Percentiles rank a stretch among this genome's conserved stretches.
Evolutionary conservation across 306 rosid species (phyloP).

Genomic region (Medicago truncatula): DNA sequence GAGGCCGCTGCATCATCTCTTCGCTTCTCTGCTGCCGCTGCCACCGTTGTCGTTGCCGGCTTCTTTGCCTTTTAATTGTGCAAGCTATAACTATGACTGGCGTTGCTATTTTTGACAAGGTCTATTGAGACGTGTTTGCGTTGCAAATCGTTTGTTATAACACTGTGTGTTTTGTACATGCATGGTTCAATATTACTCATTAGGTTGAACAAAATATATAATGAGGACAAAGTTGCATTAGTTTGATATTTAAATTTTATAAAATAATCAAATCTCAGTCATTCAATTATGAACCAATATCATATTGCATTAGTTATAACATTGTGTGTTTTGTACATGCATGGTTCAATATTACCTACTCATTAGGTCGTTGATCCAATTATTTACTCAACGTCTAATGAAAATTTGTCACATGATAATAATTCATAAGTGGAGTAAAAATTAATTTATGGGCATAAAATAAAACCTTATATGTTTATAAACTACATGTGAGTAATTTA

Average conservation of each 20-base stretch:
- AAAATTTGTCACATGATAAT: too few species aligned
- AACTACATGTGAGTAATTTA: too few species aligned
- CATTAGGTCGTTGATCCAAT: slow-evolving; percentile 4
- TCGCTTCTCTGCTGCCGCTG: neutral
- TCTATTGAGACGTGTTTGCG: neutral
- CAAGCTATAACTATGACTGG: neutral
- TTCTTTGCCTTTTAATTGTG: slow-evolving; percentile 46
- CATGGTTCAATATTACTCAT: slow-evolving; percentile 9
- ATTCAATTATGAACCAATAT: too few species aligned
- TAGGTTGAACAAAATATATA: slow-evolving; percentile 5
- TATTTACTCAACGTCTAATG: neutral
- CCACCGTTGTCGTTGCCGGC: neutral
- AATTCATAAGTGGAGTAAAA: too few species aligned
- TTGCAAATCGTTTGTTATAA: neutral
- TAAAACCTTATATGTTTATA: too few species aligned
- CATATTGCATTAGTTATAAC: neutral
- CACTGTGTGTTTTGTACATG: neutral
- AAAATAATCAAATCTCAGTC: neutral
- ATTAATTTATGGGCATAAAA: too few species aligned
- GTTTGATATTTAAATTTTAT: neutral
- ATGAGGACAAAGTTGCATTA: neutral
- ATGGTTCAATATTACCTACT: slow-evolving; percentile 15
- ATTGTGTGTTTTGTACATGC: neutral
- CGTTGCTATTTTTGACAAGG: slow-evolving; percentile 2
- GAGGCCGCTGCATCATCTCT: neutral